Base-by-base conservation (phyloP, 306 rosid genomes). In the Cucumis cinereus region DNA sequence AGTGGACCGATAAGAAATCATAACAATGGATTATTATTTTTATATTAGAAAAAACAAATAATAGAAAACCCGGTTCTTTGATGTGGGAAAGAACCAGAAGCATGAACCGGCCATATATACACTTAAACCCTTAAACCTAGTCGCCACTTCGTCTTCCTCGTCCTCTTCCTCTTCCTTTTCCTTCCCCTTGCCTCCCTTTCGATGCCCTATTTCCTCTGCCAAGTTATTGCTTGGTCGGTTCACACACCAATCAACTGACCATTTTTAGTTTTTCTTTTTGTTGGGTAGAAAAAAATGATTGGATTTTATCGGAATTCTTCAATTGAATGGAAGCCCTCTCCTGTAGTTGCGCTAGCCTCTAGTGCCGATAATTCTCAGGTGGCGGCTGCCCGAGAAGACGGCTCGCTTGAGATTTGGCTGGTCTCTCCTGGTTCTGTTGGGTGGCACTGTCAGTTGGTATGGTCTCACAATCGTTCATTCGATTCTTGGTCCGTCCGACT, bases 391-490 rank as follows among this genome's bases (percentile, higher is more conserved):
- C 96, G 99, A 11, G 89, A 89, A 75, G 99, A 94, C 23, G 97
- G 93, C 33, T 89, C 98, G 8, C 80, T 95, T 8, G 99, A 95
- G 87, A 79, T 95, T 80, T 95, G 99, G 99, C 93, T 92, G n/a
- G 99, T 95, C 47, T 95, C 97, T 62, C 93, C 99, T 7, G 96
- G 95, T 40, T 84, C 98, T 43, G 93, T 90, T 1, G 97, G 96
- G 26, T 95, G 99, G 99, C 99, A 95, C 93, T 88, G 93, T 85
- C 98, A 91, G 82, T 81, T 93, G 90, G 98, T 93, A 89, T 75
- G 1, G 24, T 49, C 11, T 4, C 3, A 64, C 40, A 33, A 19
- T 24, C 2, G 14, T 62, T 54, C 38, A 5, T 45, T 11, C 36
- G 7, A 19, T 60, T 61, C 22, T 62, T 47, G n/a, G 77, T 62